These are phyloP conservation scores for Candida ficus DNA, from an alignment of 805 yeast genomes.

Conservation along the genomic window DNA sequence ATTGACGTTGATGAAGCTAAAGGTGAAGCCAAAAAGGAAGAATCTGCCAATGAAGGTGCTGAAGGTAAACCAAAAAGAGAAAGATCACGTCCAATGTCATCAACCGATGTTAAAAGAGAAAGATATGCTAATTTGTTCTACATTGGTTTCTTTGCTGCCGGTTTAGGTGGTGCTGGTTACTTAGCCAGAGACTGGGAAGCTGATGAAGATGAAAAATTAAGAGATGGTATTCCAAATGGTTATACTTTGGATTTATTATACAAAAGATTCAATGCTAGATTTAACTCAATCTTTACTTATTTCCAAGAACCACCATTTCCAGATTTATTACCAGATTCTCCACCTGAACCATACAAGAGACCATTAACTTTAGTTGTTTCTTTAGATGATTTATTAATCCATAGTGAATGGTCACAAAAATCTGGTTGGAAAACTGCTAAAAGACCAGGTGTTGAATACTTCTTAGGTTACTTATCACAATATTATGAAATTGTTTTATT, in stretches of 20 bases:
- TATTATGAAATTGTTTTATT: conserved; percentile 94
- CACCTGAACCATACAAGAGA: conserved; percentile 87
- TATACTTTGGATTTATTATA: conserved; percentile 60
- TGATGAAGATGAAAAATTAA: conserved; percentile 59
- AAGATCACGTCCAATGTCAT: conserved; percentile 57
- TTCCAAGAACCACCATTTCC: conserved; percentile 94
- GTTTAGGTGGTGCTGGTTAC: conserved; percentile 57
- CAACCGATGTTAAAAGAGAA: conserved; percentile 80
- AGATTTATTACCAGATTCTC: conserved; percentile 85
- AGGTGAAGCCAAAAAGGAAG: conserved; percentile 9
- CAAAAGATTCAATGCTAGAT: conserved; percentile 65
- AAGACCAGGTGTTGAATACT: conserved; percentile 97
- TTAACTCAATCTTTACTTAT: conserved; percentile 67
- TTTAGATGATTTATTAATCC: conserved; percentile 85
- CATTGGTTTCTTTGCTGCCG: conserved; percentile 43
- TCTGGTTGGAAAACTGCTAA: conserved; percentile 98
- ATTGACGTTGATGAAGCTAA: conserved; percentile 47
- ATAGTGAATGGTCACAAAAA: conserved; percentile 87
- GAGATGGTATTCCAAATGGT: conserved; percentile 56
- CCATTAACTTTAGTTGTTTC: conserved; percentile 87
- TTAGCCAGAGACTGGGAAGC: conserved; percentile 84
- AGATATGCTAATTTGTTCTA: conserved; percentile 72
- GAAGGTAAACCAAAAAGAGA: conserved; percentile 14
- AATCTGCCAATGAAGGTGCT: conserved; percentile 24
- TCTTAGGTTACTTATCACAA: conserved; percentile 88